These are phyloP conservation scores for Nicotiana otophora DNA, from an alignment of 257 asterid species.

Conservation along the genomic window DNA sequence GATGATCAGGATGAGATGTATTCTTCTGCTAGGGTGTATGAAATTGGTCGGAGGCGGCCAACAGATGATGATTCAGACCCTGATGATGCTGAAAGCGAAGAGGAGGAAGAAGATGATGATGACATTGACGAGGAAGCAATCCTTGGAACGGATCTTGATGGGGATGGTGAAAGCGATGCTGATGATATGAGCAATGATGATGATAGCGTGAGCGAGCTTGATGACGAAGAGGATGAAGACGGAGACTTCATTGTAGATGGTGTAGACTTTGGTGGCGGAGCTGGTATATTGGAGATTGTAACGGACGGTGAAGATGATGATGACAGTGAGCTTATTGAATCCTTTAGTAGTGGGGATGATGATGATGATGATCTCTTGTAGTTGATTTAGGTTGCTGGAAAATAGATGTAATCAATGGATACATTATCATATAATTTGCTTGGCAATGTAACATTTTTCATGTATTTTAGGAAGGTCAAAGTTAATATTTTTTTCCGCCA, in stretches of 20 bases:
- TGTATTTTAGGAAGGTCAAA: background rate
- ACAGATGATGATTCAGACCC: conserved; percentile 97
- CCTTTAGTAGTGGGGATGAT: conserved; percentile 68
- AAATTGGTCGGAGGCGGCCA: conserved; percentile 86
- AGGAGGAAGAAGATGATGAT: conserved; percentile 69
- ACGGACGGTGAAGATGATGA: conserved; percentile 74
- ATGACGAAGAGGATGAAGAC: conserved; percentile 80
- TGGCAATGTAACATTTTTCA: background rate
- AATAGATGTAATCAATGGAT: background rate
- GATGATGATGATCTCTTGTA: conserved; percentile 34
- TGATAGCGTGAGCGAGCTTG: conserved; percentile 54
- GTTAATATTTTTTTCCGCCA: background rate
- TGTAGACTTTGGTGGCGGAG: conserved; percentile 46
- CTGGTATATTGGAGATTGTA: conserved; percentile 63
- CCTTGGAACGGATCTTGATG: conserved; percentile 54
- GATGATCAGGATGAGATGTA: conserved; percentile 96
- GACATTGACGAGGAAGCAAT: conserved; percentile 53
- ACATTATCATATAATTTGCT: background rate
- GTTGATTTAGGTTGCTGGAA: background rate
- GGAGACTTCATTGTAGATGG: conserved; percentile 67
- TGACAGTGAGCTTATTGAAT: conserved; percentile 52
- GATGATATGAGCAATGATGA: conserved; percentile 71
- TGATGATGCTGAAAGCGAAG: conserved; percentile 91
- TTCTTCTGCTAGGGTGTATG: conserved; percentile 87
- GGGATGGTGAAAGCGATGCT: conserved; percentile 64